Percentiles rank a stretch among this genome's conserved stretches.
Conservation (phyloP, 2,329 filamentous ascomycete species). For the Neofusicoccum sp. region DNA sequence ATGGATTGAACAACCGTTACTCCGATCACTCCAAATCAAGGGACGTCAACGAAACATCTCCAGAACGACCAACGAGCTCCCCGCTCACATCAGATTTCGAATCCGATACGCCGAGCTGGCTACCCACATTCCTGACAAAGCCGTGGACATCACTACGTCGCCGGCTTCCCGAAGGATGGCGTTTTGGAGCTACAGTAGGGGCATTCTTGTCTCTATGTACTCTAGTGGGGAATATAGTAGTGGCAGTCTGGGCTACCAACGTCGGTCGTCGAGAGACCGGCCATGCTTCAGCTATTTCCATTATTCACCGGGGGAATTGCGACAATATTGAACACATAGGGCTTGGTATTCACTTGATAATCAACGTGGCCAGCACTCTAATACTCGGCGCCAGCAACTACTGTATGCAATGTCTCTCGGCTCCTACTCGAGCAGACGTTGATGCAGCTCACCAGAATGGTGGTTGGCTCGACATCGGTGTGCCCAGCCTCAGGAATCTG, state of each 20-base stretch:
- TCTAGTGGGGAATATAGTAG: background rate
- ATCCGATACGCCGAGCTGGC: no score
- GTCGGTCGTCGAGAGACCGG: background rate
- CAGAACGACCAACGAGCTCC: no score
- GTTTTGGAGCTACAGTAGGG: background rate
- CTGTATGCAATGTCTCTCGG: conserved; percentile 54
- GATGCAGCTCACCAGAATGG: conserved; percentile 49
- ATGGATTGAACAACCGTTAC: no score
- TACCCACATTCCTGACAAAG: no score
- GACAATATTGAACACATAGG: conserved; percentile 20
- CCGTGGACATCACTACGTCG: no score
- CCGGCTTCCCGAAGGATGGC: background rate
- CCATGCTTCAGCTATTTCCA: background rate
- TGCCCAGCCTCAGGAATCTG: conserved; percentile 46
- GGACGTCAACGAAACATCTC: no score
- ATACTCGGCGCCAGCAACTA: conserved; percentile 54
- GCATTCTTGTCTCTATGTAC: background rate
- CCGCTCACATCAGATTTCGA: no score
- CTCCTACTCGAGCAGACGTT: conserved; percentile 54
- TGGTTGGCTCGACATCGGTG: conserved; percentile 50
- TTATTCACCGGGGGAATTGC: conserved; percentile 27
- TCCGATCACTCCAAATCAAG: no score
- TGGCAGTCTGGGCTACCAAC: background rate
- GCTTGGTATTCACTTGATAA: conserved; percentile 45
- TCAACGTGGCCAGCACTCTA: conserved; percentile 52